Evolutionary conservation across 2,329 filamentous ascomycete species (phyloP), one percentile per base, ranked within the genome.

Genomic region (Apiospora marii): DNA sequence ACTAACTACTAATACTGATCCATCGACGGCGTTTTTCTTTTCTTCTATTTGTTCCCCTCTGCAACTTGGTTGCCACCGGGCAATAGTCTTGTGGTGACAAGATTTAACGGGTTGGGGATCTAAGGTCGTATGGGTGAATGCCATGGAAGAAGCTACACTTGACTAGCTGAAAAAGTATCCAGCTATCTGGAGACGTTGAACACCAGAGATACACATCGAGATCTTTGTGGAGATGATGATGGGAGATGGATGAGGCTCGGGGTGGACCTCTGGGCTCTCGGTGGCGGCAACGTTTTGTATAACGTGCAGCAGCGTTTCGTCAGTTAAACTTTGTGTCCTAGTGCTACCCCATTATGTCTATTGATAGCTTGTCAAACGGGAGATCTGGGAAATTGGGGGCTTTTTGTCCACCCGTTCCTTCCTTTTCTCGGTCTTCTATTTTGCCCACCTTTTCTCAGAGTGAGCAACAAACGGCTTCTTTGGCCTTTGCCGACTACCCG

Each of bases 251-350:
- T 64, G 58, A 64, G 58, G 58, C 58, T 64, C 58, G 34, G 58
- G 34, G 58, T 64, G 58, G 58, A 64, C 58, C 58, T 64, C n/a
- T n/a, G n/a, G n/a, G 22, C 30, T 22, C 1, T 3, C 13, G 34
- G 58, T 37, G 58, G 58, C 58, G 58, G 58, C 12, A 64, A 64
- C 34, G 58, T 41, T n/a, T 61, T 8, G 24, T 37, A 61, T 61
- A 61, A 61, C 53, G 53, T 58, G 51, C 51, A 34, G 51, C 51
- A 58, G 51, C 51, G 51, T 58, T 58, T 58, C 27, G 51, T 19
- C 16, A 10, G 27, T 19, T 12, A 16, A 34, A 58, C 24, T 34
- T 4, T 19, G 53, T 64, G 30, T 64, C 19, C 19, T 48, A 48
- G 46, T 48, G 46, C 22, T 37, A 64, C 58, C 30, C 58, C 7